phyloP scores from a whole-genome alignment of 768 basidiomycete species.

The Crucibulum laeve region DNA sequence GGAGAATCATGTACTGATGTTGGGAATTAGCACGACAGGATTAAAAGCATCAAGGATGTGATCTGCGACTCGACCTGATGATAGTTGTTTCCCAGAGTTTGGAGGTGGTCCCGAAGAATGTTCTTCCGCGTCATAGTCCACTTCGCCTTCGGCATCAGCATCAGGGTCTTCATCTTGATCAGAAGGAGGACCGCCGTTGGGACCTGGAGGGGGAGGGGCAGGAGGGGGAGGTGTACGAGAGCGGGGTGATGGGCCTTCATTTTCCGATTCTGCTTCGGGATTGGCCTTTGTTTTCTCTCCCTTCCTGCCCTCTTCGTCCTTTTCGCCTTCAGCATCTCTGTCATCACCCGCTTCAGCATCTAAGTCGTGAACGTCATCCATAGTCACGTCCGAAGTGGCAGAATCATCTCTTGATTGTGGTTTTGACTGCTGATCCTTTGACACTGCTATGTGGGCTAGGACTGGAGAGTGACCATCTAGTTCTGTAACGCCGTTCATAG shows the following conservation, averaged over 20 bases:
- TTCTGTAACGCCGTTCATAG: no score
- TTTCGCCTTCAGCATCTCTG: slow-evolving; percentile 14
- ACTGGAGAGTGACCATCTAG: no score
- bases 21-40: no score
- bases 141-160: slow-evolving; percentile 29
- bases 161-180: slow-evolving; percentile 11
- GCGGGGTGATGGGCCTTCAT: slow-evolving; percentile 6
- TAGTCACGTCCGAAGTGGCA: neutral
- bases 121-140: slow-evolving; percentile 16
- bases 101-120: no score
- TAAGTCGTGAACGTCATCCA: slow-evolving; percentile 1
- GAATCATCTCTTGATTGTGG: neutral
- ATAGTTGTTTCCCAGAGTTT: no score
- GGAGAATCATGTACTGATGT: no score
- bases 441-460: no score
- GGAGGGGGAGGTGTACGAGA: slow-evolving; percentile 16
- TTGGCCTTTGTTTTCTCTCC: slow-evolving; percentile 11
- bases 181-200: slow-evolving; percentile 2
- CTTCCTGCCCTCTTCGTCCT: slow-evolving; percentile 15
- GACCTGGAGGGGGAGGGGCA: slow-evolving; percentile 11
- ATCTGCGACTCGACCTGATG: no score
- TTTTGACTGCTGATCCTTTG: slow-evolving; percentile 1
- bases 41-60: no score
- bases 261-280: slow-evolving; percentile 5
- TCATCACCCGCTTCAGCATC: slow-evolving; percentile 10